phyloP scores from a whole-genome alignment of 805 yeast genomes.

The Candida silvicultrix region DNA sequence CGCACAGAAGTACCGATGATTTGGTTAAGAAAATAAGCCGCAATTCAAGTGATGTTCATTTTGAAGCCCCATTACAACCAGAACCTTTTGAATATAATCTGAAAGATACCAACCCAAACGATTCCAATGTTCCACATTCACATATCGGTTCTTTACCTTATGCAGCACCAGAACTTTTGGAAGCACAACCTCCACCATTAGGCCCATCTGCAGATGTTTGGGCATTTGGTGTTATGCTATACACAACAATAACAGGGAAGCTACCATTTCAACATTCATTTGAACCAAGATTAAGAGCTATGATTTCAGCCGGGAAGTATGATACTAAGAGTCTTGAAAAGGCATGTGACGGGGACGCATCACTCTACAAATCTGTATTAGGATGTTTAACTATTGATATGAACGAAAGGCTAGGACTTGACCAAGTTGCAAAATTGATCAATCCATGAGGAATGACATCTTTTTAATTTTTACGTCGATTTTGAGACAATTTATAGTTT shows the following conservation, averaged over 20 bases:
- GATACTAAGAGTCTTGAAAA: constrained; percentile 38
- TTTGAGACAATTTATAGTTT: too few species aligned
- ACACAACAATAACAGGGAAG: constrained; percentile 65
- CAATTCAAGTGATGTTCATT: background rate
- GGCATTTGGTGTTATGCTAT: constrained; percentile 82
- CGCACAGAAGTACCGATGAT: background rate
- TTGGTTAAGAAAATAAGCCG: background rate
- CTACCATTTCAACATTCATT: constrained; percentile 82
- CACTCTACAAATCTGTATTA: constrained; percentile 30
- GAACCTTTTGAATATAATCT: constrained; percentile 9
- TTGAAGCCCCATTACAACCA: constrained; percentile 7
- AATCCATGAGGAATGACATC: background rate
- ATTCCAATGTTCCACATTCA: constrained; percentile 40
- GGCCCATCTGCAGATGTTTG: constrained; percentile 78
- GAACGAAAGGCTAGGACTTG: constrained; percentile 45
- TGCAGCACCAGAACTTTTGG: constrained; percentile 81
- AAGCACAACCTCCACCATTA: constrained; percentile 51
- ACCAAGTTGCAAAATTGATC: constrained; percentile 24
- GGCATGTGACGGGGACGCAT: constrained; percentile 28
- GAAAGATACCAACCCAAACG: constrained; percentile 3
- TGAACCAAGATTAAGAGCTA: constrained; percentile 70
- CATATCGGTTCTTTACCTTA: constrained; percentile 89
- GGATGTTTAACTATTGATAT: constrained; percentile 52
- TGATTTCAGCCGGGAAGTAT: constrained; percentile 63
- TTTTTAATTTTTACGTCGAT: too few species aligned